Base-by-base conservation (phyloP, 345 rosid species). In the Lepidium didymum region DNA sequence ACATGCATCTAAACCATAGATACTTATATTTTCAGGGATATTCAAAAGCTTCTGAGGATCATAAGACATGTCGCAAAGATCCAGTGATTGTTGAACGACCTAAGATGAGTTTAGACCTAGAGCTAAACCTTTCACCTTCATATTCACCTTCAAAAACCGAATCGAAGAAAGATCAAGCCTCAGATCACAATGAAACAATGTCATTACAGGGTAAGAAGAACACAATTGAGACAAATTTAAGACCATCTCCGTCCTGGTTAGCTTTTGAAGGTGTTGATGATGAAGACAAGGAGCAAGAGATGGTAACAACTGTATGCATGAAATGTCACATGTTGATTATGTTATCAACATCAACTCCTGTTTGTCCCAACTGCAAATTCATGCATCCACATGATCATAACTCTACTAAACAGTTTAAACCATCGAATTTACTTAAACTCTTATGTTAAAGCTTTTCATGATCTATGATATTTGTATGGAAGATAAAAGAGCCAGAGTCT, bases 311-410 rank as follows among this genome's bases (percentile, higher is more conserved):
- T 5, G 96, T 85, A 27, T 92, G 98, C 74, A 78, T 70, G 68
- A 74, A 74, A 69, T 89, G 98, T 40, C 92, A 92, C 75, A 83
- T 92, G 96, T 54, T 92, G 76, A 96, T 92, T 70, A 89, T 92
- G 89, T 75, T 92, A 2, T 83, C 81, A 80, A 80, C 80, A 75
- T 81, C 94, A 27, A 80, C 87, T 44, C 98, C 89, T 31, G 75
- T 85, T 1, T 92, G 98, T 67, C 98, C 98, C 25, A 92, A 86
- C 75, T 92, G 98, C 89, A 92, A 92, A 68, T 92, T 89, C 83
- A 70, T 89, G 82, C 94, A 92, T 79, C 85, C 92, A 45, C 79
- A 73, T 7, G 83, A 82, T 50, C 92, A 84, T 38, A 71, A 57
- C 73, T 50, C 80, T 50, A 75, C 83, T 10, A 74, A 77, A 19